Percentiles rank a stretch among this genome's conserved stretches.
Conservation (phyloP, 1,139 yeast species). For the Protomyces lactucae-debilis region DNA sequence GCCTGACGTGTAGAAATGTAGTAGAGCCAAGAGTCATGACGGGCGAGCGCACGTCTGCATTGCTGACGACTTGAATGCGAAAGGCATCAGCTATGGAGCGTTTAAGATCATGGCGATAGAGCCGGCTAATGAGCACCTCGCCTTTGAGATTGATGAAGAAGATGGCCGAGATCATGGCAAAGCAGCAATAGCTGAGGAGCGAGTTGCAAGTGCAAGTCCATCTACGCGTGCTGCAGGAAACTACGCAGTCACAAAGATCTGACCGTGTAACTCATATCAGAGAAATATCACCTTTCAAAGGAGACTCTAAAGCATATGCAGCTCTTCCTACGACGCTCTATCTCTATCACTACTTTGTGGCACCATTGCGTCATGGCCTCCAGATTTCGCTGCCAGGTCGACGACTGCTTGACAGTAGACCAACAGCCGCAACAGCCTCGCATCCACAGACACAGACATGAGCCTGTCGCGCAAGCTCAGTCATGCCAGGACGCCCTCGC, state of each 20-base stretch:
- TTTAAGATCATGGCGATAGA: constrained; percentile 58
- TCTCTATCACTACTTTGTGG: no score
- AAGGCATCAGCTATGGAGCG: constrained; percentile 76
- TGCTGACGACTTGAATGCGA: constrained; percentile 78
- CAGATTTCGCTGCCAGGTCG: no score
- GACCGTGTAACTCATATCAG: no score
- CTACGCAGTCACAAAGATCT: neutral
- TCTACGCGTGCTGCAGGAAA: neutral
- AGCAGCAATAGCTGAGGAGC: neutral
- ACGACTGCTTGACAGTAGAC: no score
- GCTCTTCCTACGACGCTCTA: no score
- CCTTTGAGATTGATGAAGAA: constrained; percentile 76
- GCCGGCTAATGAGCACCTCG: constrained; percentile 73
- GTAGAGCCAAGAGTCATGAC: constrained; percentile 88
- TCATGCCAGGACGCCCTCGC: neutral
- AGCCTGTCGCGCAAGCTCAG: neutral
- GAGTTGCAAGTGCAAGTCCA: neutral
- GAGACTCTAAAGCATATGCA: no score
- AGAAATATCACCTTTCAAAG: no score
- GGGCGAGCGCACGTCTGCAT: constrained; percentile 64
- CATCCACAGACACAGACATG: neutral
- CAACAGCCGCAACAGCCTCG: neutral
- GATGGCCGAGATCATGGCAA: constrained; percentile 46
- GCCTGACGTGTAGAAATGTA: constrained; percentile 73
- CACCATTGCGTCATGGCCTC: no score